A percentile compares a stretch with the other conserved stretches of the same genome.
phyloP scores from a whole-genome alignment of 2,329 filamentous ascomycete species.

The Diaporthe helianthi region DNA sequence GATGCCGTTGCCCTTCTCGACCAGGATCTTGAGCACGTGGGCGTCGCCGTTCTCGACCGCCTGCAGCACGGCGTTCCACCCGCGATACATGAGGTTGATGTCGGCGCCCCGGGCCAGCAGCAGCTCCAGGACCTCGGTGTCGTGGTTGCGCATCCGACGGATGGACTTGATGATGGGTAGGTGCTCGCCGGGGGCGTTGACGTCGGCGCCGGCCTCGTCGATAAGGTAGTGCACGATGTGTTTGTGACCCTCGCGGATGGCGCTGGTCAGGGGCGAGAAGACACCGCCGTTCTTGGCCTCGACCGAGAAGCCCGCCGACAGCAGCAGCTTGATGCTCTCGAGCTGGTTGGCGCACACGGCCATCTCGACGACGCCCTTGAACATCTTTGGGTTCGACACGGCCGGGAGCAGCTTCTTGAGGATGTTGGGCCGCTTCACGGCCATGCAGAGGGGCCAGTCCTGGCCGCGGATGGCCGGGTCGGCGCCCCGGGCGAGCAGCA shows the following conservation, averaged over 20 bases:
- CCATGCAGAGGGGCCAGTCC: constrained; percentile 76
- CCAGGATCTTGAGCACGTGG: constrained; percentile 59
- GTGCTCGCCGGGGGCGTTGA: constrained; percentile 74
- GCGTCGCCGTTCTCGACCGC: constrained; percentile 69
- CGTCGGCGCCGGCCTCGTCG: constrained; percentile 66
- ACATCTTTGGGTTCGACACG: constrained; percentile 64
- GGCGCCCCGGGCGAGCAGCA: constrained; percentile 64
- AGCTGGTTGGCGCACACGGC: constrained; percentile 72
- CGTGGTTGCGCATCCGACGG: constrained; percentile 60
- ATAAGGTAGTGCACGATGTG: constrained; percentile 69
- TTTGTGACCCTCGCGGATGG: constrained; percentile 67
- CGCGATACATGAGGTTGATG: constrained; percentile 71
- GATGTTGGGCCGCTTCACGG: constrained; percentile 66
- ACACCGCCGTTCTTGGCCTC: constrained; percentile 77
- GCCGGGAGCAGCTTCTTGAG: constrained; percentile 64
- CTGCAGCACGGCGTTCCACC: constrained; percentile 71
- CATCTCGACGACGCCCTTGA: constrained; percentile 72
- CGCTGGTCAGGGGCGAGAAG: constrained; percentile 73
- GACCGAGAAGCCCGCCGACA: constrained; percentile 69
- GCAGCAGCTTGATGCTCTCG: constrained; percentile 70
- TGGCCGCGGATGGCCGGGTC: constrained; percentile 69
- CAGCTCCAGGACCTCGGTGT: constrained; percentile 67
- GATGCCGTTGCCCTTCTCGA: constrained; percentile 42
- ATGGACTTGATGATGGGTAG: constrained; percentile 75
- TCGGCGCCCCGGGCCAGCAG: constrained; percentile 70